Conservation (phyloP, 2,329 filamentous ascomycete species). For the Pestalotiopsis sp. region DNA sequence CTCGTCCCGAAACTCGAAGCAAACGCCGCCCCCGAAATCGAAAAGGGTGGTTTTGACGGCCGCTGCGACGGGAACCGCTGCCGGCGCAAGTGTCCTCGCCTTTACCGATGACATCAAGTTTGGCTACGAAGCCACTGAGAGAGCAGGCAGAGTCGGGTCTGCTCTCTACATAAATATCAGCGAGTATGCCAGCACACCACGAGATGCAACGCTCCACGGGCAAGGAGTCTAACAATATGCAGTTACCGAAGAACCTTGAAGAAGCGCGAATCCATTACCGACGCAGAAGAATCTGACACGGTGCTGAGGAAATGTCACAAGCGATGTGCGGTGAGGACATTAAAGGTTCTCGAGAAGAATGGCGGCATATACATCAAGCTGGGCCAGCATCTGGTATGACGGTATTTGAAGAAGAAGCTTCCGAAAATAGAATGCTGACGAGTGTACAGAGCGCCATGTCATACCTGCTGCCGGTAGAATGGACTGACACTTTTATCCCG, state of each 20-base stretch:
- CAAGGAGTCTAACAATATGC: conserved; percentile 17
- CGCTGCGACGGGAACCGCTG: conserved; percentile 49
- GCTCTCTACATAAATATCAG: conserved; percentile 83
- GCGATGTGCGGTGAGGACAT: conserved; percentile 85
- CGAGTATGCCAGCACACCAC: conserved; percentile 59
- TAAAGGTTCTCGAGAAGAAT: conserved; percentile 89
- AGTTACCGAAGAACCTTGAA: conserved; percentile 91
- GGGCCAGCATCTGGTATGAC: conserved; percentile 80
- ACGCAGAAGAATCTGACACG: conserved; percentile 66
- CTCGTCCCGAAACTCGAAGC: conserved; percentile 25
- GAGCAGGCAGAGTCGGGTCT: conserved; percentile 76
- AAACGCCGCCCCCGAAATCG: conserved; percentile 18
- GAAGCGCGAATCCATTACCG: conserved; percentile 61
- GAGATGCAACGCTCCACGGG: background rate
- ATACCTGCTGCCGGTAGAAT: conserved; percentile 87
- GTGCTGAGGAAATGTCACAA: conserved; percentile 84
- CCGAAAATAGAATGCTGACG: conserved; percentile 24
- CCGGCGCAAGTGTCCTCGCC: conserved; percentile 50
- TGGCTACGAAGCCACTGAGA: conserved; percentile 73
- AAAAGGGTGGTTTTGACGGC: conserved; percentile 46
- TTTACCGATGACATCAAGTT: conserved; percentile 75
- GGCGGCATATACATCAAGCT: conserved; percentile 98
- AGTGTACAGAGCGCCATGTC: conserved; percentile 81
- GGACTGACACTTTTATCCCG: conserved; percentile 94
- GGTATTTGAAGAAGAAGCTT: background rate